Evolutionary conservation across 768 basidiomycete species (phyloP), one percentile per base, ranked within the genome.

Genomic region (Gymnopilus dilepis): DNA sequence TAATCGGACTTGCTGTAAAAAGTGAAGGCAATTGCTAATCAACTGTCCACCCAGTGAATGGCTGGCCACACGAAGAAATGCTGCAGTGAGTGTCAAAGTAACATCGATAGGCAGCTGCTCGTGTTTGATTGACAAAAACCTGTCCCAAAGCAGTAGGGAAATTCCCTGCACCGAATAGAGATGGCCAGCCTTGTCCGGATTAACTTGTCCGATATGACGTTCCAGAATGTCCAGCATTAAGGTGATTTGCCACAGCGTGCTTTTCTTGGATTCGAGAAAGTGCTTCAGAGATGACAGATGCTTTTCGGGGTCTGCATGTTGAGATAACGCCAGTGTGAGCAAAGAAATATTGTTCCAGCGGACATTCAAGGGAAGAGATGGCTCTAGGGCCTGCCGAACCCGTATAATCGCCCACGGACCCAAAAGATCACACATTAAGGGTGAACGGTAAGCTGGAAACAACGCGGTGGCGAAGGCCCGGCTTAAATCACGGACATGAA

Each of bases 41-140:
- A 87, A 65, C 8, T 69, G 61, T 0, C 57, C 66, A 56, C 86
- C 83, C 5, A 62, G 66, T 6, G 79, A 70, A n/a, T 68, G 60
- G 15, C 71, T 76, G 7, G 84, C 77, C 31, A 86, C 66, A 43
- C 74, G 80, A 30, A 87, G 70, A 66, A 87, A 85, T 0, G 81
- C 70, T 6, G 76, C 71, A 4, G 77, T 63, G 34, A 84, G 71
- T 7, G 74, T 73, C 21, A 77, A 77, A n/a, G 75, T 69, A 6
- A 83, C 72, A 2, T 67, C 59, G 12, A 61, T 34, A 19, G 70
- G 68, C 24, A 59, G 41, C 37, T 57, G 31, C 7, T 43, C 28
- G 12, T 47, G 30, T 11, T 65, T 58, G 50, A 59, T 40, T 26
- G 68, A 56, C 64, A 65, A 69, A 83, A 85, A 88, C 17, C 58